A percentile compares a stretch with the other conserved stretches of the same genome.
Evolutionary conservation across 2,329 filamentous ascomycete genomes (phyloP).

Genomic region (Tolypocladium cylindrosporum): DNA sequence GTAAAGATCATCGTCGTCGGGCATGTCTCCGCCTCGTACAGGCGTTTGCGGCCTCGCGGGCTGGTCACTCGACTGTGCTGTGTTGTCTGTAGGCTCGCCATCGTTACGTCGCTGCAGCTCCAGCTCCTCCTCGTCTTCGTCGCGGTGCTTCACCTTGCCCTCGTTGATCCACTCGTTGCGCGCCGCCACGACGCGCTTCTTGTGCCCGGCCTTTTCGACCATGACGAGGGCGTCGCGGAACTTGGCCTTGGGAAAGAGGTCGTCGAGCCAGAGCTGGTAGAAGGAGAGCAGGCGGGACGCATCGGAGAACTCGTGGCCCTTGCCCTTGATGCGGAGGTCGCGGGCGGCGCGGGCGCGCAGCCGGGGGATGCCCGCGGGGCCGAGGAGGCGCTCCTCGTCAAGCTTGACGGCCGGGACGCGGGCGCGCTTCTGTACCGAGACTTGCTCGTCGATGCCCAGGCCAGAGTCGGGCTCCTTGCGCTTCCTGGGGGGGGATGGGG

Average conservation of each 20-base stretch:
- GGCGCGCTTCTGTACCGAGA: conserved; percentile 69
- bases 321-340: conserved; percentile 75
- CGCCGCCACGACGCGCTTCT: conserved; percentile 63
- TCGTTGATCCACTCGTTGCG: conserved; percentile 80
- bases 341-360: conserved; percentile 58
- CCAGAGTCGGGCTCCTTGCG: conserved; percentile 39
- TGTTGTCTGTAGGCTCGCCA: conserved; percentile 6
- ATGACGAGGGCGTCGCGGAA: conserved; percentile 84
- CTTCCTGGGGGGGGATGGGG: conserved; percentile 34
- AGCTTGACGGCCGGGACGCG: conserved; percentile 70
- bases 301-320: conserved; percentile 92
- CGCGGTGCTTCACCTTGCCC: conserved; percentile 41
- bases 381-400: conserved; percentile 74
- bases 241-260: conserved; percentile 87
- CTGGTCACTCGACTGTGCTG: not conserved
- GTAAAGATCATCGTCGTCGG: conserved; percentile 44
- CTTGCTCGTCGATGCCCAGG: conserved; percentile 77
- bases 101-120: not conserved
- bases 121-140: conserved; percentile 20
- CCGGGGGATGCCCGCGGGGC: conserved; percentile 72
- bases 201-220: conserved; percentile 89
- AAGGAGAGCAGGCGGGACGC: conserved; percentile 72
- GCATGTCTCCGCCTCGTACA: conserved; percentile 8
- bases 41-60: conserved; percentile 15
- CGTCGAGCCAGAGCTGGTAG: conserved; percentile 95